Conservation (phyloP, 768 basidiomycete genomes). For the Suillus brevipes region DNA sequence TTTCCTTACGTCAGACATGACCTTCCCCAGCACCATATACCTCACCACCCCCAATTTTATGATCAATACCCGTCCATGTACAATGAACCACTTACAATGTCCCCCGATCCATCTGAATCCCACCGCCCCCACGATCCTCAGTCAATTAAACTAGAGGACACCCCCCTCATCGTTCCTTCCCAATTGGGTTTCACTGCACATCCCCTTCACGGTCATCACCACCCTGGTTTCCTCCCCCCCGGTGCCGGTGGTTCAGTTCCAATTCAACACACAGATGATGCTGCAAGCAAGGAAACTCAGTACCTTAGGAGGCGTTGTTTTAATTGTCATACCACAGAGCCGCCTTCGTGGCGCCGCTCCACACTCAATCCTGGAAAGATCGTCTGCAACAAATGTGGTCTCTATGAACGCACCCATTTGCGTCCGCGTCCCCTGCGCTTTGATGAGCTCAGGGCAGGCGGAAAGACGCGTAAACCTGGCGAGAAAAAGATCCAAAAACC, state of each 20-base stretch:
- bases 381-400: constrained; percentile 91
- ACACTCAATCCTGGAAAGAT: constrained; percentile 91
- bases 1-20: constrained; percentile 80
- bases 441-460: constrained; percentile 85
- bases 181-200: constrained; percentile 42
- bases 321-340: constrained; percentile 92
- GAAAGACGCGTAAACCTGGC: constrained; percentile 66
- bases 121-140: constrained; percentile 20
- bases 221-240: constrained; percentile 42
- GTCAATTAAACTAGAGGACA: constrained; percentile 70
- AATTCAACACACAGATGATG: constrained; percentile 89
- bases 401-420: constrained; percentile 87
- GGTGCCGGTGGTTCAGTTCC: constrained; percentile 47
- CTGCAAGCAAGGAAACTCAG: constrained; percentile 87
- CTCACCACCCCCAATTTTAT: constrained; percentile 33
- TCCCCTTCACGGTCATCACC: constrained; percentile 33
- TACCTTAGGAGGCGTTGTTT: constrained; percentile 85
- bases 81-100: constrained; percentile 38
- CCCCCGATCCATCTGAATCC: constrained; percentile 24
- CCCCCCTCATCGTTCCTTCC: constrained; percentile 58
- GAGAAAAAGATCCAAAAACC: constrained; percentile 34
- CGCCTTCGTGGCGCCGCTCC: constrained; percentile 83
- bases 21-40: constrained; percentile 40
- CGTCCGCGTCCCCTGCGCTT: constrained; percentile 82
- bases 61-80: constrained; percentile 39